These are phyloP conservation scores for Gastrodia elata DNA, from an alignment of 106 monocot genomes.

Conservation along the genomic window DNA sequence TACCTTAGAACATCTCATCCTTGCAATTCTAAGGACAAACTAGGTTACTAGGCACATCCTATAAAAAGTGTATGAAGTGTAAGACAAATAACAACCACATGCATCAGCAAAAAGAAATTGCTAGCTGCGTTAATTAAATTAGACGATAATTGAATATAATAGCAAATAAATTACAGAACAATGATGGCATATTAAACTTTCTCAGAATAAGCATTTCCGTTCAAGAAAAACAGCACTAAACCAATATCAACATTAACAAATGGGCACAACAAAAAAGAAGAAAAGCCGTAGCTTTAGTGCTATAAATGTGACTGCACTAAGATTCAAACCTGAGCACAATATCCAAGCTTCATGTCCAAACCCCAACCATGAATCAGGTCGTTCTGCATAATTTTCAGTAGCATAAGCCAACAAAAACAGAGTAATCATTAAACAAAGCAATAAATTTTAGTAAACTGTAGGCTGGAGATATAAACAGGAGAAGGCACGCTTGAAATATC, in stretches of 20 bases:
- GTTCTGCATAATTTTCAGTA: conserved; percentile 44
- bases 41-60: neutral
- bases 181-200: neutral
- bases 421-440: neutral
- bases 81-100: neutral
- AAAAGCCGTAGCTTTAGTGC: neutral
- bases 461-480: neutral
- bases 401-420: neutral
- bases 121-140: neutral
- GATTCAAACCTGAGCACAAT: conserved; percentile 73
- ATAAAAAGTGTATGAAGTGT: neutral
- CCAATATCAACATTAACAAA: neutral
- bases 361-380: conserved; percentile 96
- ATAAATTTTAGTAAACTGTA: neutral
- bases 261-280: neutral
- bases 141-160: neutral
- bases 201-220: neutral
- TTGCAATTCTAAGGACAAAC: neutral
- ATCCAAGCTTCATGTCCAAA: conserved; percentile 93
- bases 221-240: neutral
- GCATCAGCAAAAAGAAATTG: neutral
- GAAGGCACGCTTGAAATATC: neutral
- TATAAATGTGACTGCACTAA: neutral
- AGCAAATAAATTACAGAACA: neutral
- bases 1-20: neutral